Base-by-base conservation (phyloP, 2,329 filamentous ascomycete species). In the Claviceps arundinis region DNA sequence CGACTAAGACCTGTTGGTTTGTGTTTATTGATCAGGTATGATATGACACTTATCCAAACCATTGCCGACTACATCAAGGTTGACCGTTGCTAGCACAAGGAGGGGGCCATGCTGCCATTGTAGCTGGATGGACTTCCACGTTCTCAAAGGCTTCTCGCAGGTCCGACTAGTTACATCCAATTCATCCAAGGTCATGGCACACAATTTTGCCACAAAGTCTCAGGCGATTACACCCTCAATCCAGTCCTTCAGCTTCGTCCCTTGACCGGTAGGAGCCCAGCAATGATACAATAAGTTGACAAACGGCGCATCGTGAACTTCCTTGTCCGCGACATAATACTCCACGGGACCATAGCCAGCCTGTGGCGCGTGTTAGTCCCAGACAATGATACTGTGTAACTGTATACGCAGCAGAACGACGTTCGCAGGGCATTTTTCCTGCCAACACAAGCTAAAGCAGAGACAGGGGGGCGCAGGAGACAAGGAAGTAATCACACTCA, bases 291-390 rank as follows among this genome's bases (percentile, higher is more conserved):
- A 37, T 11, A 58, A 51, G 37, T 59, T 58, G 26, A 55, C 52
- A 6, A 59, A 54, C 0, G 55, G 56, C 41, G 58, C 58, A 40
- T 57, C 53, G 34, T 59, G 58, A 34, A 55, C 55, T 40, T 59
- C 58, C 8, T 55, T 17, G 13, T 51, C 50, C 3, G 56, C 58
- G 13, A 56, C 42, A 38, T 58, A 55, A 2, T 56, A 48, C 43
- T 59, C 57, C 11, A 55, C 47, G 13, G 57, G 50, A 22, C 52
- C 52, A 37, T 49, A 54, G 17, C 52, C 46, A 42, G 50, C 47
- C 52, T 54, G 44, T 30, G 14, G 34, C 8, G 16, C 26, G 1
- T 6, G 47, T 46, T 22, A 53, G 30, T 14, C 17, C 16, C 22
- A 22, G n/a, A 26, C 26, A 26, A 42, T 19, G n/a, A 42, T 42